These are phyloP conservation scores for Hyaloscypha bicolor DNA, from an alignment of 495 filamentous ascomycete species.

Conservation along the genomic window DNA sequence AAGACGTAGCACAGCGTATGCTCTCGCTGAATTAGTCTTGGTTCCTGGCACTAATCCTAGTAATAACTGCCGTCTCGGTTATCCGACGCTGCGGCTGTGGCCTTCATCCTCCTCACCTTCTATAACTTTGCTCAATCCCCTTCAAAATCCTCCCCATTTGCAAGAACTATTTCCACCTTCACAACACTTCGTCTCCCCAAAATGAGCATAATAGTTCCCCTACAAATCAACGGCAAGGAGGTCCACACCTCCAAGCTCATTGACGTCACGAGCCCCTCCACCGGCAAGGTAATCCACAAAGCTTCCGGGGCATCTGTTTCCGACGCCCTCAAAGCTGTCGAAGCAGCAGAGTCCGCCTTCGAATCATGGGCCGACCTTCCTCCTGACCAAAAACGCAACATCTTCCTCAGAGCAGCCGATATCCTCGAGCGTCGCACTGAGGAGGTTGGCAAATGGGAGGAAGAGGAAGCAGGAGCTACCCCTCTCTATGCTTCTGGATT, in stretches of 20 bases:
- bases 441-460: constrained; percentile 63
- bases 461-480: constrained; percentile 65
- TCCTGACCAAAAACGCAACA: constrained; percentile 64
- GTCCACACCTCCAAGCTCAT: constrained; percentile 6
- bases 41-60: neutral
- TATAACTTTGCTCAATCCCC: neutral
- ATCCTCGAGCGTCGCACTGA: constrained; percentile 62
- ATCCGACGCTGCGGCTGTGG: neutral
- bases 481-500: constrained; percentile 26
- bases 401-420: constrained; percentile 71
- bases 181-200: neutral
- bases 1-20: neutral
- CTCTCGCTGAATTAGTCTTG: neutral
- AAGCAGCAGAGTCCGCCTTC: constrained; percentile 68
- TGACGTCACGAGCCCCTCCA: constrained; percentile 14
- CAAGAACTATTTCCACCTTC: neutral
- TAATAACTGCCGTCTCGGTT: neutral
- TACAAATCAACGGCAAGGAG: constrained; percentile 25
- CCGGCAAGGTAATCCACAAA: constrained; percentile 6
- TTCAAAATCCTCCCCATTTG: neutral
- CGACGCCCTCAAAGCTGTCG: constrained; percentile 56
- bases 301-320: neutral
- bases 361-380: constrained; percentile 66
- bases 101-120: neutral
- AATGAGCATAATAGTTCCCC: constrained; percentile 16